Percentiles rank a stretch among this genome's conserved stretches.
These are phyloP conservation scores for Chaetoceros muelleri DNA, from an alignment of 108 stramenopile species.

Conservation along the genomic window DNA sequence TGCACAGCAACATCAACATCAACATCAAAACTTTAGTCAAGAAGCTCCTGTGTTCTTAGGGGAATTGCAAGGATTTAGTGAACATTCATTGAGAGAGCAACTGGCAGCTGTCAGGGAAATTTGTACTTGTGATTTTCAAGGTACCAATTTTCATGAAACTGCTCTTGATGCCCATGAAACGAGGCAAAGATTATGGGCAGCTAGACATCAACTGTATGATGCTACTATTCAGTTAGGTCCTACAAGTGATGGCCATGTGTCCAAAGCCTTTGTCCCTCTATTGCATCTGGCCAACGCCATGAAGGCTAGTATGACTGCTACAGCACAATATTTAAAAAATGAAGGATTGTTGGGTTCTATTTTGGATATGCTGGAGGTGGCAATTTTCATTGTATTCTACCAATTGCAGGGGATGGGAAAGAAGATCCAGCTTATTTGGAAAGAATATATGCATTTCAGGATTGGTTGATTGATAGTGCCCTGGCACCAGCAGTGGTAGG, in stretches of 20 bases:
- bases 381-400: conserved; percentile 90
- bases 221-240: conserved; percentile 53
- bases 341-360: conserved; percentile 70
- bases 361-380: conserved; percentile 98
- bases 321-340: conserved; percentile 44
- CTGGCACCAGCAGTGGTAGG: conserved; percentile 66
- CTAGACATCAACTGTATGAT: conserved; percentile 78
- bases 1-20: conserved; percentile 9
- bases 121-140: conserved; percentile 37
- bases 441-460: conserved; percentile 48
- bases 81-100: conserved; percentile 32
- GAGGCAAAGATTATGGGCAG: conserved; percentile 73
- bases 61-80: conserved; percentile 60
- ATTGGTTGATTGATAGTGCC: conserved; percentile 48
- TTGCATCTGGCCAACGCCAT: conserved; percentile 68
- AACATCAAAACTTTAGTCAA: conserved; percentile 13
- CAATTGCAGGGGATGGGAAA: conserved; percentile 45
- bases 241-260: conserved; percentile 40
- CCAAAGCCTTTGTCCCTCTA: conserved; percentile 94
- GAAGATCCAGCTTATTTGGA: conserved; percentile 61
- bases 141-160: conserved; percentile 39
- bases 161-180: too few species aligned
- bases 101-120: conserved; percentile 31
- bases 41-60: conserved; percentile 67
- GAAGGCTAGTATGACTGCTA: conserved; percentile 40